Conservation (phyloP, 176 grass and related monocot genomes). For the Phoenix roebelenii region DNA sequence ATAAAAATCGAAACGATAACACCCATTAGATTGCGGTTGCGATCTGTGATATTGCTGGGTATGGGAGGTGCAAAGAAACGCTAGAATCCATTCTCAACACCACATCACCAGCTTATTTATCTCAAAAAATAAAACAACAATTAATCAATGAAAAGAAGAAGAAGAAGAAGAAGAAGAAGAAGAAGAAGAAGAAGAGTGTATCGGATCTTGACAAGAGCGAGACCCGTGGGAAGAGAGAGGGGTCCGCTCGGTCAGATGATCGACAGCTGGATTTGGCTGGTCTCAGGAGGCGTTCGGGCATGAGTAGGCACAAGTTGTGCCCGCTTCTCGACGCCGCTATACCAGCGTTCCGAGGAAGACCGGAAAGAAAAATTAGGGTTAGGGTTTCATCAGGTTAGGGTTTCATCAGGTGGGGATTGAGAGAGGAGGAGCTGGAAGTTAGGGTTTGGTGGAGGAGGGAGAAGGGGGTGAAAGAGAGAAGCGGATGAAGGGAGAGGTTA, state of each 20-base stretch:
- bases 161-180: no score
- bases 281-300: slow-evolving; percentile 34
- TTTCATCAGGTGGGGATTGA: no score
- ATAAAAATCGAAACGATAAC: not conserved
- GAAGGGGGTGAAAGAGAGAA: no score
- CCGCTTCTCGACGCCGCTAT: slow-evolving; percentile 25
- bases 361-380: no score
- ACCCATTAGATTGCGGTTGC: not conserved
- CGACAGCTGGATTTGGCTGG: slow-evolving; percentile 48
- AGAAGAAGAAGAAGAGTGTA: slow-evolving; percentile 24
- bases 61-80: slow-evolving; percentile 54
- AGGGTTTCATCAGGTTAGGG: no score
- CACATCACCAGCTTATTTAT: slow-evolving; percentile 45
- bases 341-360: slow-evolving; percentile 11
- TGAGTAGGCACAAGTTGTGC: not conserved
- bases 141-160: not conserved
- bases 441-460: no score
- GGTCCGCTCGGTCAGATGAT: slow-evolving; percentile 70
- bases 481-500: no score
- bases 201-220: slow-evolving; percentile 71
- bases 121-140: not conserved
- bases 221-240: slow-evolving; percentile 16
- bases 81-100: slow-evolving; percentile 23
- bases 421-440: no score
- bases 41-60: slow-evolving; percentile 28